phyloP scores from a whole-genome alignment of 805 yeast genomes.

The Kazachstania viticola region DNA sequence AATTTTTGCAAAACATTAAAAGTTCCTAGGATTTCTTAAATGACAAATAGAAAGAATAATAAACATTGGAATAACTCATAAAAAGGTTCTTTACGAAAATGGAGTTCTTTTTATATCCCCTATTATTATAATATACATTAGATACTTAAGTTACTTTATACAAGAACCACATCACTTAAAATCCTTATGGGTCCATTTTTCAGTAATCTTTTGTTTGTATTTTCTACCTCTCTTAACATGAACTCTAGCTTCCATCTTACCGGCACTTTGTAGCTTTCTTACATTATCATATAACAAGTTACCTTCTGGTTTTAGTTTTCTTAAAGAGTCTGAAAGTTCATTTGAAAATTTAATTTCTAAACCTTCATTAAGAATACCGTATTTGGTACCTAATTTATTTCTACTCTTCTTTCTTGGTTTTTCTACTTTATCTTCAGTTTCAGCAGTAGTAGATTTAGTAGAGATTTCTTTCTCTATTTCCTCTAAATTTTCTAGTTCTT shows the following conservation, averaged over 20 bases:
- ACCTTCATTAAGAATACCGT: constrained; percentile 35
- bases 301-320: constrained; percentile 85
- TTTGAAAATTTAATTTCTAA: constrained; percentile 76
- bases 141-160: background rate
- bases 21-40: too few species aligned
- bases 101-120: too few species aligned
- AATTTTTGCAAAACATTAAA: too few species aligned
- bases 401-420: constrained; percentile 25
- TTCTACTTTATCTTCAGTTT: constrained; percentile 15
- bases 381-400: constrained; percentile 34
- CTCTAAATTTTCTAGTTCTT: constrained; percentile 43
- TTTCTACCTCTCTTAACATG: constrained; percentile 51
- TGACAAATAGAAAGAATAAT: too few species aligned
- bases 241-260: constrained; percentile 76
- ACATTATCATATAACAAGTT: constrained; percentile 72
- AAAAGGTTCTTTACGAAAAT: too few species aligned
- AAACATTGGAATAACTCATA: too few species aligned
- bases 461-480: constrained; percentile 18
- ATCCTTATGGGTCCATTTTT: constrained; percentile 90
- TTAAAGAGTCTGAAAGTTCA: constrained; percentile 75
- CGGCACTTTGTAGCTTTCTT: constrained; percentile 70
- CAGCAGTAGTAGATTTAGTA: constrained; percentile 10
- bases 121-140: background rate
- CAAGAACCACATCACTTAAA: constrained; percentile 37
- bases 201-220: constrained; percentile 66